phyloP scores from a whole-genome alignment of 345 rosid genomes.

The Sisymbrium altissimum region DNA sequence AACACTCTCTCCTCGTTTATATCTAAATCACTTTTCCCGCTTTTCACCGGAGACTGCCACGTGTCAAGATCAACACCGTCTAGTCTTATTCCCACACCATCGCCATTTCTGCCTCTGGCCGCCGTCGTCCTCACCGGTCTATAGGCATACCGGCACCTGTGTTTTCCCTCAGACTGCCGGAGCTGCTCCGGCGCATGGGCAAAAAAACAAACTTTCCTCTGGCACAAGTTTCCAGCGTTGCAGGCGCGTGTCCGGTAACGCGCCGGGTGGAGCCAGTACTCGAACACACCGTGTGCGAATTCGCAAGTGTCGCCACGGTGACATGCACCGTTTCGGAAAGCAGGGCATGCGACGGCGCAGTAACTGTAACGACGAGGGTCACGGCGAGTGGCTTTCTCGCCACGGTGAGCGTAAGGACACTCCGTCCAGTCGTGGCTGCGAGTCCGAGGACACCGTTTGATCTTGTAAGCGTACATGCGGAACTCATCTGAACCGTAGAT shows the following conservation, averaged over 20 bases:
- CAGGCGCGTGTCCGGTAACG: conserved; percentile 74
- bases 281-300: conserved; percentile 77
- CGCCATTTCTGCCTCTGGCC: conserved; percentile 7
- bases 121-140: conserved; percentile 26
- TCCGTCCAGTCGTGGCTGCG: conserved; percentile 92
- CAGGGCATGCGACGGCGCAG: conserved; percentile 66
- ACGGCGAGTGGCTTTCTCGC: conserved; percentile 90
- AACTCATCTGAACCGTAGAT: conserved; percentile 62
- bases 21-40: conserved; percentile 27
- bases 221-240: conserved; percentile 59
- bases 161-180: conserved; percentile 33
- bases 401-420: conserved; percentile 85
- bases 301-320: conserved; percentile 64
- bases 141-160: conserved; percentile 27
- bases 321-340: conserved; percentile 63
- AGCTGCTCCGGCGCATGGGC: conserved; percentile 81
- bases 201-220: conserved; percentile 75
- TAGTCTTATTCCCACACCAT: conserved; percentile 8
- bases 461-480: conserved; percentile 85
- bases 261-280: conserved; percentile 83
- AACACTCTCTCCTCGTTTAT: conserved; percentile 31
- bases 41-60: conserved; percentile 24
- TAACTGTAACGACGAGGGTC: conserved; percentile 72
- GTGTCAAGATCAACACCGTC: conserved; percentile 20
- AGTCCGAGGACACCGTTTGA: conserved; percentile 64